A percentile compares a stretch with the other conserved stretches of the same genome.
Conservation (phyloP, 257 asterid species). For the Jacaranda copaia region DNA sequence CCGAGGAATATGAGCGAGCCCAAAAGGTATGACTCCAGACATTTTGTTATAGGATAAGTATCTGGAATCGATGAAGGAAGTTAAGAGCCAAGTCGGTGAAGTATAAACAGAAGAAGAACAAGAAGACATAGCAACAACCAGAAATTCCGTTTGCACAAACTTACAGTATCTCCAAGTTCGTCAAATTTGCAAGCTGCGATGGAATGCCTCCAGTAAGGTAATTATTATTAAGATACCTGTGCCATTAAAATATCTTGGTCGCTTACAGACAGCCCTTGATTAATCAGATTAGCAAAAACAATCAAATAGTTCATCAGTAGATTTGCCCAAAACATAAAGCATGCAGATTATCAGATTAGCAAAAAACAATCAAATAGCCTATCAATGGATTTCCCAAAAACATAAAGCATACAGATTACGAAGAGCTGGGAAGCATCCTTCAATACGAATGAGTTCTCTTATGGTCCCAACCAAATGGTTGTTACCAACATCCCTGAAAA, state of each 20-base stretch:
- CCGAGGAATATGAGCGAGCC: conserved; percentile 70
- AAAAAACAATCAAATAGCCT: not conserved
- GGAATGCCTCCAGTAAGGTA: conserved; percentile 82
- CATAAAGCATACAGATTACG: conserved; percentile 66
- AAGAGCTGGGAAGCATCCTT: conserved; percentile 82
- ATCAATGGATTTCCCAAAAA: not conserved
- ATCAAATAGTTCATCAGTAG: not conserved
- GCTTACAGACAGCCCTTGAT: not conserved
- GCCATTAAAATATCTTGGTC: not conserved
- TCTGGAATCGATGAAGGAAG: conserved; percentile 42
- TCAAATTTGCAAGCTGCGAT: conserved; percentile 77
- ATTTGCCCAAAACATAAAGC: conserved; percentile 27
- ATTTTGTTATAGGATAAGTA: conserved; percentile 76
- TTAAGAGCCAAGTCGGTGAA: conserved; percentile 2
- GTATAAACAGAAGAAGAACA: not conserved
- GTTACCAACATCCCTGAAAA: conserved; percentile 71
- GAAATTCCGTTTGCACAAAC: conserved; percentile 33
- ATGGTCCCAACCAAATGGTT: conserved; percentile 81
- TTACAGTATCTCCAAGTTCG: conserved; percentile 82
- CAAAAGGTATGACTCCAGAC: conserved; percentile 72
- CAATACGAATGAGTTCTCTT: conserved; percentile 72
- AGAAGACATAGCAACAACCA: not conserved
- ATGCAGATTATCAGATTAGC: conserved; percentile 55
- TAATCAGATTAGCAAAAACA: not conserved
- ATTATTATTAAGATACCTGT: conserved; percentile 72